phyloP scores from a whole-genome alignment of 257 asterid genomes.

The Perilla frutescens region DNA sequence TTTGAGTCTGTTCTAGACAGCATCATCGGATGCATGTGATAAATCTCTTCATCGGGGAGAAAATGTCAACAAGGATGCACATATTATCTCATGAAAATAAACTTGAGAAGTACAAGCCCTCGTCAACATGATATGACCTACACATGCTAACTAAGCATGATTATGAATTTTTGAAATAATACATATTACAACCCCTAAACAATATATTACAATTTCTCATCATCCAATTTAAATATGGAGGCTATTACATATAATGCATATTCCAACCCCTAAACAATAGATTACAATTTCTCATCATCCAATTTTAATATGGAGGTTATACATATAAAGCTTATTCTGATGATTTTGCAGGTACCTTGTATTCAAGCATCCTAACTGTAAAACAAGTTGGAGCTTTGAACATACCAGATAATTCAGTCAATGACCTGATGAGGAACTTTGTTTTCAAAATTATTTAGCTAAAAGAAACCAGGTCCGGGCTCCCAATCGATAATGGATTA shows the following conservation, averaged over 20 bases:
- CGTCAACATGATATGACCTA: conserved; percentile 1
- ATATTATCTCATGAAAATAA: conserved; percentile 10
- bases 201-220: not conserved
- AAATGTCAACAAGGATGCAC: conserved; percentile 9
- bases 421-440: not conserved
- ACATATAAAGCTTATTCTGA: not conserved
- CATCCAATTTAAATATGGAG: not conserved
- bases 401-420: conserved; percentile 4
- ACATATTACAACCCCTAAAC: not conserved
- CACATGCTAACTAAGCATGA: conserved; percentile 8
- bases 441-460: not conserved
- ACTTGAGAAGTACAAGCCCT: not conserved
- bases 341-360: not conserved
- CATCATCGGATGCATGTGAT: conserved; percentile 19
- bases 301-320: not conserved
- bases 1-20: conserved; percentile 6
- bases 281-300: not conserved
- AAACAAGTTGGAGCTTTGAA: conserved; percentile 15
- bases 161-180: not conserved
- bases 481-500: not conserved
- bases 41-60: conserved; percentile 6
- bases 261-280: conserved; percentile 1
- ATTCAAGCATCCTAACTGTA: not conserved
- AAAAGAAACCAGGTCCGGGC: conserved; percentile 7
- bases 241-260: not conserved